Percentiles rank a stretch among this genome's conserved stretches.
These are phyloP conservation scores for Botrytis medusae DNA, from an alignment of 2,329 filamentous ascomycete genomes.

Conservation along the genomic window DNA sequence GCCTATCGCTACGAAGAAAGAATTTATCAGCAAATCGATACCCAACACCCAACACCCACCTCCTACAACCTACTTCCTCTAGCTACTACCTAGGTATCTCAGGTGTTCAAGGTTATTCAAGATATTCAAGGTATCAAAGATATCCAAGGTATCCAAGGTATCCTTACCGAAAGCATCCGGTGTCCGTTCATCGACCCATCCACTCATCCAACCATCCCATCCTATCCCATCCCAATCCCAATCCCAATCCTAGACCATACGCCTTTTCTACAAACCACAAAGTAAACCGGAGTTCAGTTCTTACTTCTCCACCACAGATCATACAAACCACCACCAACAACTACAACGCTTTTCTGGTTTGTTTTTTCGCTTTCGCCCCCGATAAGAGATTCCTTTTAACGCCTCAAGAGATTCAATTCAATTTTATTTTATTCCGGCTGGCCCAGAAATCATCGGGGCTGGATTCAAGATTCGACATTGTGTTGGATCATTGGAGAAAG, in stretches of 20 bases:
- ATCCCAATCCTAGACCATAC: not conserved
- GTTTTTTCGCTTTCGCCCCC: not conserved
- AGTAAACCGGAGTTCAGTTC: not conserved
- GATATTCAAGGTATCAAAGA: not conserved
- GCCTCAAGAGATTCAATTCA: not conserved
- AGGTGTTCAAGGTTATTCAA: no score
- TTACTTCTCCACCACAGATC: conserved; percentile 11
- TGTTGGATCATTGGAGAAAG: not conserved
- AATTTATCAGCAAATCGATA: conserved; percentile 1
- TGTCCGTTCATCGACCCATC: conserved; percentile 8
- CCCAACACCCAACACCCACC: no score
- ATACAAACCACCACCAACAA: not conserved
- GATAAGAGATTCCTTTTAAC: not conserved
- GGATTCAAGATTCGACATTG: conserved; percentile 7
- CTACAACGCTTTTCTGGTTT: not conserved
- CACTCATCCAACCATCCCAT: not conserved
- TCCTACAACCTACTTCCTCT: not conserved
- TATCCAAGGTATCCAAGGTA: not conserved
- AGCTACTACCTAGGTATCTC: no score
- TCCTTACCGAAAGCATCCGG: not conserved
- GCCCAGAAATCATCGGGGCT: conserved; percentile 18
- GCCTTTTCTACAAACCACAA: conserved; percentile 2
- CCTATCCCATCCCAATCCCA: not conserved
- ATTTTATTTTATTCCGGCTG: conserved; percentile 17
- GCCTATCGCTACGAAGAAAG: not conserved